phyloP scores from a whole-genome alignment of 768 basidiomycete genomes.

The Hypsizygus marmoreus region DNA sequence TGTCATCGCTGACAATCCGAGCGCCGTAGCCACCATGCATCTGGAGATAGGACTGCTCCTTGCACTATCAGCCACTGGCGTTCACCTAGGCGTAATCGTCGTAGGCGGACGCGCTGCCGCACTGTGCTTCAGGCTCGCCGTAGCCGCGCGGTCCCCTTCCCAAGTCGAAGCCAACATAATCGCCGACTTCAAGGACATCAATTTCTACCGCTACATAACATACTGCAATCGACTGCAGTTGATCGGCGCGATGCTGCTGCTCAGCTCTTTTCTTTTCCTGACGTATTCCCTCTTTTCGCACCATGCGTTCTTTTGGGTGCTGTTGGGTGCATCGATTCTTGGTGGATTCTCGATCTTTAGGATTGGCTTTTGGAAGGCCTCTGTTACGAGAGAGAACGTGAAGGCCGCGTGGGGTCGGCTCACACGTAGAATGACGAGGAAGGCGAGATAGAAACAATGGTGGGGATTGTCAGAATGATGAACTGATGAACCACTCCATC shows the following conservation, averaged over 20 bases:
- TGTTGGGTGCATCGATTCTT: slow-evolving; percentile 3
- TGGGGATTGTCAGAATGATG: too few relatives aligned
- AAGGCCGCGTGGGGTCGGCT: background rate
- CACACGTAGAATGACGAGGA: too few relatives aligned
- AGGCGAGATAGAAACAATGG: too few relatives aligned
- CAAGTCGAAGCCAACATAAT: slow-evolving; percentile 1
- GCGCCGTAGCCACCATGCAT: background rate
- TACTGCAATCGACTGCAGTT: slow-evolving; percentile 16
- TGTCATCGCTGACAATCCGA: slow-evolving; percentile 1
- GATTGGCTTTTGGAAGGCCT: slow-evolving; percentile 14
- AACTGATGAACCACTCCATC: too few relatives aligned
- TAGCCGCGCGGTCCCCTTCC: background rate
- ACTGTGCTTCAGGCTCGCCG: slow-evolving; percentile 11
- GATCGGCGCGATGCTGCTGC: slow-evolving; percentile 6
- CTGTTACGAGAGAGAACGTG: slow-evolving; percentile 5
- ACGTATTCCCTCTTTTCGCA: slow-evolving; percentile 10
- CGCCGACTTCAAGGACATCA: background rate
- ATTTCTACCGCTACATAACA: slow-evolving; percentile 12
- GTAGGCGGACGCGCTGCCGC: slow-evolving; percentile 16
- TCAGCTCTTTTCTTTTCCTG: slow-evolving; percentile 12
- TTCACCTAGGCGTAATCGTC: slow-evolving; percentile 16
- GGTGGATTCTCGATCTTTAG: slow-evolving; percentile 2
- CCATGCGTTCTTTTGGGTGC: slow-evolving; percentile 4
- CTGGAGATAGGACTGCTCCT: slow-evolving; percentile 15
- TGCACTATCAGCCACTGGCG: slow-evolving; percentile 8